Evolutionary conservation across 345 rosid genomes (phyloP), one percentile per base, ranked within the genome.

Genomic region (Trapa incisa): DNA sequence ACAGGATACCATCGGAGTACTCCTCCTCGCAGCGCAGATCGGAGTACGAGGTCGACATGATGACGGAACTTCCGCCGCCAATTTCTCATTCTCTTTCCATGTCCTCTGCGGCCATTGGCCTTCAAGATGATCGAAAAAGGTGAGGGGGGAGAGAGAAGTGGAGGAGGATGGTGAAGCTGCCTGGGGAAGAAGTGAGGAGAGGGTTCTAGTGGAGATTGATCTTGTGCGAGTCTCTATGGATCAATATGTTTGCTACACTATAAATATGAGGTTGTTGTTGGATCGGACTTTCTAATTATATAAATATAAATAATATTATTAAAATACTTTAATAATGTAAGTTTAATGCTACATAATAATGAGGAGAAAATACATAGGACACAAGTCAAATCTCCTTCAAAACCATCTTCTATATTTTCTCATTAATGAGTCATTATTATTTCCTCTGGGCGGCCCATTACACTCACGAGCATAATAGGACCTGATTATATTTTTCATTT

Each of bases 21-120:
- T 85, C 95, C 77, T 91, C 99, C 37, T 76, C 67, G 79, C 99
- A 91, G 39, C 86, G 86, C 54, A 94, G 89, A 79, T 89, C 91
- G 67, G 88, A 76, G 70, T 62, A 87, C n/a, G 88, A 78, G 9
- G 79, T 65, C 43, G 87, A 82, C 96, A 84, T 89, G 48, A 35
- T 17, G 22, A 50, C 67, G 29, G 29, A 22, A 22, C 33, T 67
- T 33, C 41, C 65, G 29, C 70, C 64, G 63, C 67, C 67, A 58
- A 39, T 2, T 70, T 70, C 50, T 84, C 87, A 83, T 81, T 77
- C 70, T 65, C 66, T 75, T 45, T 41, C 80, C 91, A 80, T 83
- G 65, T 50, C 73, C 45, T 37, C 50, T 48, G 14, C 60, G 32
- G 32, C 42, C 13, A 13, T 63, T 13, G 35, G 50, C 7, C 42